Base-by-base conservation (phyloP, 371 early-diverging fungal species). In the Actinomucor elegans region DNA sequence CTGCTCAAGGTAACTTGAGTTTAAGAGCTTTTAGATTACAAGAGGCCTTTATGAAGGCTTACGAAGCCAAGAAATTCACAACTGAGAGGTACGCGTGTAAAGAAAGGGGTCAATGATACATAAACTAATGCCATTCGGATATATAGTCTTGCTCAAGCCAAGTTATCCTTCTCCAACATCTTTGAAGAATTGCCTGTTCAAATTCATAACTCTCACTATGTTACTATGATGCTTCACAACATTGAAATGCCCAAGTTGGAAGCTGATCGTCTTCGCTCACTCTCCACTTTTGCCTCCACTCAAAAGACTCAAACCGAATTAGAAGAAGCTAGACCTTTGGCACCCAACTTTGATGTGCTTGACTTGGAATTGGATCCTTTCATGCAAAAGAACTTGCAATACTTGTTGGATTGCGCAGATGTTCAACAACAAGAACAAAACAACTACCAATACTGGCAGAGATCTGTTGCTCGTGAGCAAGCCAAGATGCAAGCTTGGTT, bases 361-460 rank as follows among this genome's bases (percentile, higher is more conserved):
- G 94, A 91, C 49, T 79, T 94, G 49, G 86, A 85, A 66, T 70
- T 87, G 48, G 90, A 91, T 55, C 82, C 85, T 5, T 90, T 86
- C 67, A 81, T 96, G 54, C 89, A 90, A 73, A 92, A 91, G 77
- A 92, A 93, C 73, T 75, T 96, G 44, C 94, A 95, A 74, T 78
- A 83, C 43, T 79, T 97, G 48, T 77, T 87, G 64, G 94, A 96
- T 31, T 84, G 93, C 17, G 84, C 94, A 28, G 98, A 96, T 56
- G 91, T 90, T 24, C 90, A 94, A 59, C 88, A 86, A 49, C 92
- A 90, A 69, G 93, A 94, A 68, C 90, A 92, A 57, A 89, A 90
- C 85, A 88, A 91, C 71, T 93, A 92, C 74, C 89, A 90, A 59
- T 93, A 92, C 75, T 95, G 96, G 94, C 89, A 93, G 74, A 87